Evolutionary conservation across 2,329 filamentous ascomycete species (phyloP), one percentile per base, ranked within the genome.

Genomic region (Arthroderma sp.): DNA sequence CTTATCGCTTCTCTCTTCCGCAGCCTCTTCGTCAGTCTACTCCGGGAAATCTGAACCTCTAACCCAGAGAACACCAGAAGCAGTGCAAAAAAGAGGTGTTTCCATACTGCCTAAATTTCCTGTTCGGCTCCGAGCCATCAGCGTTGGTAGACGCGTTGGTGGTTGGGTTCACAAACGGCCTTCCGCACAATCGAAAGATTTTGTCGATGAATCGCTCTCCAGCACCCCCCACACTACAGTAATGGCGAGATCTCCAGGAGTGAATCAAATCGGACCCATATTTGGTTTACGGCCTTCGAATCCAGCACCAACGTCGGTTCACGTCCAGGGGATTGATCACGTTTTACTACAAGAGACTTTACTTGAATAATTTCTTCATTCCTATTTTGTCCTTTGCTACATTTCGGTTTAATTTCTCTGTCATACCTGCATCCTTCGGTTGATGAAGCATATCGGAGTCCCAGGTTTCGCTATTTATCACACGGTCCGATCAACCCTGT

Each of bases 201-300:
- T 28, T n/a, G 22, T 29, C 9, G 34, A 6, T n/a, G 11, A 6
- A 22, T 38, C 36, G 29, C 11, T 34, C 15, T 52, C 48, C 10
- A 11, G 39, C 48, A 49, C 44, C 49, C 51, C 45, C n/a, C 62
- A 65, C 7, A 43, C 64, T 31, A 67, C 67, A 11, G 45, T 57
- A 37, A 49, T 52, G 9, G 61, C 61, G 37, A 71, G 84, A 37
- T 64, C 74, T 4, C 75, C 83, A 1, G 85, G 85, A 0, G 85
- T 91, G 57, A 91, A 91, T 55, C 85, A 89, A 57, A 72, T 76
- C 1, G 85, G 85, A 0, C 72, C 77, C 0, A 81, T 91, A 37
- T 77, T 82, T 0, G 84, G 85, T 0, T 82, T 89, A 51, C 70
- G 77, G 63, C 56, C 74, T 64, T 61, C 75, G 61, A 56, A 74